phyloP scores from a whole-genome alignment of 305 asterid species.

The Ilex paraguariensis region DNA sequence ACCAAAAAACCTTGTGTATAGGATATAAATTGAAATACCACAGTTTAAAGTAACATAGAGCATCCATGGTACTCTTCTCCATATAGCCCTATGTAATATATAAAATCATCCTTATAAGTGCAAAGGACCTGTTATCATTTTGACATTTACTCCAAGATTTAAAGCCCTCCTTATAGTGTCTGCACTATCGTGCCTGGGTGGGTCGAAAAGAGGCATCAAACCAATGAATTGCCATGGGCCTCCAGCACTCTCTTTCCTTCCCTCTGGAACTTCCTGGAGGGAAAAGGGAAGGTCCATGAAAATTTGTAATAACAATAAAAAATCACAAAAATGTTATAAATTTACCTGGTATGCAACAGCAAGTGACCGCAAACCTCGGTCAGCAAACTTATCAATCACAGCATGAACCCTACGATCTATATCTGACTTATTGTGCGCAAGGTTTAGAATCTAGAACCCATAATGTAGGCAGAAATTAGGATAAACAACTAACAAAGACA shows the following conservation, averaged over 20 bases:
- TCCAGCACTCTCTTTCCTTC: slow-evolving; percentile 37
- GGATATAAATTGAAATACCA: no score
- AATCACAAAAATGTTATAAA: background rate
- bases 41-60: no score
- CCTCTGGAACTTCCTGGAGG: slow-evolving; percentile 38
- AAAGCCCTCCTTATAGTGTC: slow-evolving; percentile 47
- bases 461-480: slow-evolving; percentile 8
- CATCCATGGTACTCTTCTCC: no score
- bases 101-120: background rate
- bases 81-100: background rate
- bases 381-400: slow-evolving; percentile 47
- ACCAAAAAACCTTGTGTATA: no score
- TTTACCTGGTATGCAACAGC: slow-evolving; percentile 44
- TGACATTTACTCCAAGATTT: slow-evolving; percentile 48
- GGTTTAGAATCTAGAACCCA: slow-evolving; percentile 32
- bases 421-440: slow-evolving; percentile 38
- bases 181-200: slow-evolving; percentile 47
- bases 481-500: background rate
- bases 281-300: background rate
- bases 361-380: slow-evolving; percentile 45
- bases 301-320: no score
- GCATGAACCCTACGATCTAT: slow-evolving; percentile 43
- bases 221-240: slow-evolving; percentile 48
- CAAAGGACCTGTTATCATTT: slow-evolving; percentile 40
- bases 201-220: slow-evolving; percentile 47